Base-by-base conservation (phyloP, 2,329 filamentous ascomycete species). In the Paraphaeosphaeria minitans region DNA sequence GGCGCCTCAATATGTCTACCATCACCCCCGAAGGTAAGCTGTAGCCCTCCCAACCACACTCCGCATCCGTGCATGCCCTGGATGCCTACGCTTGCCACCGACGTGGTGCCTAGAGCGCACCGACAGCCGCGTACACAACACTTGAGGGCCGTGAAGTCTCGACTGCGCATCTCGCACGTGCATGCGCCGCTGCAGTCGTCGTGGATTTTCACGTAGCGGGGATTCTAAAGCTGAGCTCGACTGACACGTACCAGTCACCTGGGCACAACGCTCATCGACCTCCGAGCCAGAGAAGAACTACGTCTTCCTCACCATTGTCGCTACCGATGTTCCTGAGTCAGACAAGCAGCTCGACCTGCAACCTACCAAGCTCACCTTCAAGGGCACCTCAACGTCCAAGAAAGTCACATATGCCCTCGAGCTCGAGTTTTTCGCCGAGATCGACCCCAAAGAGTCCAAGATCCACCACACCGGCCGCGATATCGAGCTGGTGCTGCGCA, bases 221-320 rank as follows among this genome's bases (percentile, higher is more conserved):
- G 37, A 41, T 31, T 12, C 43, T 31, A n/a, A 45, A 24, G 29
- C n/a, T 53, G 58, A 48, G 22, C 49, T 45, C 13, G 50, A 42
- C 71, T 76, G 64, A 75, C 62, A 60, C 48, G 19, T 31, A 21
- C 59, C 73, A 98, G 95, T 99, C 71, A 90, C 93, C 80, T 99
- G 95, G 95, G 94, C 95, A 67, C 95, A 99, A 84, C 93, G 95
- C 84, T 98, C 94, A 48, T 95, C 89, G 75, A 83, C 80, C 70
- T 83, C 83, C 68, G 93, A 97, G 56, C 78, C 90, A 57, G 85
- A 89, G 78, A 96, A 93, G 84, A 99, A 99, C 86, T 91, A 92
- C 82, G 83, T 99, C 84, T 96, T 93, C 84, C 86, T 99, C 68
- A 96, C 92, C 76, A 92, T 99, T 81, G 86, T 87, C 72, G 93